These are phyloP conservation scores for Styphnolobium japonicum DNA, from an alignment of 306 rosid genomes.

Conservation along the genomic window DNA sequence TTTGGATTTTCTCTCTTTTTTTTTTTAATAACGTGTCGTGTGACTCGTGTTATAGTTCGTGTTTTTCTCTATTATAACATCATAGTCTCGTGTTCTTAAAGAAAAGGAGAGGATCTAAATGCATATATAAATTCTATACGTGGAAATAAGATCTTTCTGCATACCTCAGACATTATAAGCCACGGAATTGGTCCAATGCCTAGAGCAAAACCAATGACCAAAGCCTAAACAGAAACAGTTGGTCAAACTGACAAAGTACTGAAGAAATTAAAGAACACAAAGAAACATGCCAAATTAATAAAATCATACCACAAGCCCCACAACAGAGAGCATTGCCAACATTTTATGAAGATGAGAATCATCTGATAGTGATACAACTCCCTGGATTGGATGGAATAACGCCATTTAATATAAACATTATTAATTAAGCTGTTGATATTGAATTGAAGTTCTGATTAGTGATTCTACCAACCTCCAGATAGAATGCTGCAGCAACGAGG, in stretches of 20 bases:
- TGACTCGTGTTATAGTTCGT: too few relatives aligned
- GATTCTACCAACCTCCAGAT: slow-evolving; percentile 48
- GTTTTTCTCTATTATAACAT: too few relatives aligned
- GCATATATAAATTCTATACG: neutral
- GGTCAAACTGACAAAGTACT: neutral
- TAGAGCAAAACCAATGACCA: slow-evolving; percentile 55
- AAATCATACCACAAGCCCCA: slow-evolving; percentile 66
- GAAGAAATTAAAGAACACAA: neutral
- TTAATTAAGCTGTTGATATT: neutral
- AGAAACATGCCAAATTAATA: neutral
- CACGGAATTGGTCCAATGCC: slow-evolving; percentile 80
- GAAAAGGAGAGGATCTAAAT: too few relatives aligned
- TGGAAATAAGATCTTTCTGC: neutral
- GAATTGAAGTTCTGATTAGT: neutral
- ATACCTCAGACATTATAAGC: slow-evolving; percentile 85
- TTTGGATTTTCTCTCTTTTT: too few relatives aligned
- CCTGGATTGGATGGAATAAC: slow-evolving; percentile 35
- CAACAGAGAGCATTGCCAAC: slow-evolving; percentile 40
- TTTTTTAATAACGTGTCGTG: too few relatives aligned
- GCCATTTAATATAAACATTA: neutral
- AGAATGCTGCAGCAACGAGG: slow-evolving; percentile 56
- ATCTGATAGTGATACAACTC: slow-evolving; percentile 18
- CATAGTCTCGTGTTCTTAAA: too few relatives aligned
- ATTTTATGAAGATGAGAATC: slow-evolving; percentile 34
- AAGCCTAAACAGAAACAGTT: slow-evolving; percentile 35